phyloP scores from a whole-genome alignment of 2,329 filamentous ascomycete genomes.

The Cladosporium sp. region DNA sequence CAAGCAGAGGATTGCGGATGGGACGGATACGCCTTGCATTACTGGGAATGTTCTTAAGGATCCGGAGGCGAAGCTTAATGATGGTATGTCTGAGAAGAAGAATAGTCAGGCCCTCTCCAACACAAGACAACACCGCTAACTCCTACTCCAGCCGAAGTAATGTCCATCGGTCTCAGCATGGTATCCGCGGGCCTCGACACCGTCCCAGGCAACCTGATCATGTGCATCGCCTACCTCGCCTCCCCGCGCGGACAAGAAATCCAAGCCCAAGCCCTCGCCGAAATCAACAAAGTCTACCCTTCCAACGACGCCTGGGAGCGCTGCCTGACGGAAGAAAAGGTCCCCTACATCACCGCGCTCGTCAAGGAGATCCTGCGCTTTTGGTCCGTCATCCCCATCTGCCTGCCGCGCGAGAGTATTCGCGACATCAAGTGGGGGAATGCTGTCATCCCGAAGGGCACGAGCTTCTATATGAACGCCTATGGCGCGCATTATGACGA shows the following conservation, averaged over 20 bases:
- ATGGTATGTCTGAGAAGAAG: too few species aligned
- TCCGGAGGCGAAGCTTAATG: slow-evolving; percentile 64
- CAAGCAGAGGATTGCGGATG: slow-evolving; percentile 57
- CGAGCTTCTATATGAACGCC: slow-evolving; percentile 76
- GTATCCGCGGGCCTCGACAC: slow-evolving; percentile 78
- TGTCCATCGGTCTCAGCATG: slow-evolving; percentile 77
- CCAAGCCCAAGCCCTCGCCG: slow-evolving; percentile 64
- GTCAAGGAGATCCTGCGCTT: slow-evolving; percentile 75
- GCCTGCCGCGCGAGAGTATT: slow-evolving; percentile 66
- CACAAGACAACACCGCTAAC: too few species aligned
- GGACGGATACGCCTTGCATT: slow-evolving; percentile 65
- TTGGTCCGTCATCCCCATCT: slow-evolving; percentile 77
- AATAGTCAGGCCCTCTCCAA: too few species aligned
- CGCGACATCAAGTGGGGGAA: slow-evolving; percentile 68
- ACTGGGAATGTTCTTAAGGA: slow-evolving; percentile 67
- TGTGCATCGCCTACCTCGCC: slow-evolving; percentile 73
- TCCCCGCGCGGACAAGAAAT: slow-evolving; percentile 67
- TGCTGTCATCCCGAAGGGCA: slow-evolving; percentile 66
- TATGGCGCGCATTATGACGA: slow-evolving; percentile 71
- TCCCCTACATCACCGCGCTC: slow-evolving; percentile 71
- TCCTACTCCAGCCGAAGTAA: too few species aligned
- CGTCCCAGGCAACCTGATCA: slow-evolving; percentile 72
- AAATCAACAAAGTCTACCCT: slow-evolving; percentile 68
- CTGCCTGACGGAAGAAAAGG: slow-evolving; percentile 68
- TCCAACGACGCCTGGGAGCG: slow-evolving; percentile 71